Percentiles rank a stretch among this genome's conserved stretches.
Conservation (phyloP, 1,284 basidiomycete species). For the Sporisorium iseilematis-ciliati region DNA sequence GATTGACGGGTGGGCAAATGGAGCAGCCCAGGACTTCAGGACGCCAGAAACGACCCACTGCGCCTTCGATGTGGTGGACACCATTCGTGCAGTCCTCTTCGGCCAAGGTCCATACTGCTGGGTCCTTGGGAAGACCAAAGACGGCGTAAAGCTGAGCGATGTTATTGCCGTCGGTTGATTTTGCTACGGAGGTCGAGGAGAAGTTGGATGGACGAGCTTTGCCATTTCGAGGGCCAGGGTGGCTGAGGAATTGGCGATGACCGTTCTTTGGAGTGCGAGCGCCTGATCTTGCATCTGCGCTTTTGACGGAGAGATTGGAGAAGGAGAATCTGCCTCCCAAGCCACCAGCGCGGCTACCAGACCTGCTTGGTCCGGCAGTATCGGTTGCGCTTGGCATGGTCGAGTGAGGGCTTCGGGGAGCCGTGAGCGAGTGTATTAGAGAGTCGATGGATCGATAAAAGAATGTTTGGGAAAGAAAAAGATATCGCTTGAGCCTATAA, state of each 20-base stretch:
- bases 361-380: constrained; percentile 33
- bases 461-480: no score
- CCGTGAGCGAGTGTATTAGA: neutral
- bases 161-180: constrained; percentile 61
- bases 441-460: no score
- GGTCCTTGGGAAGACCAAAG: constrained; percentile 72
- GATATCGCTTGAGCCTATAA: no score
- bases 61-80: constrained; percentile 85
- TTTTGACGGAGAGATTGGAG: constrained; percentile 48
- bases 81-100: constrained; percentile 88
- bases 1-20: constrained; percentile 71
- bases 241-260: constrained; percentile 29
- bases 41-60: constrained; percentile 91
- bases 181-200: constrained; percentile 23
- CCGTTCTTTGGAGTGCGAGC: constrained; percentile 30
- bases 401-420: neutral
- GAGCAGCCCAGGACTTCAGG: constrained; percentile 79
- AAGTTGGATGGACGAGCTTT: constrained; percentile 24
- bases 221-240: constrained; percentile 13
- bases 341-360: constrained; percentile 24
- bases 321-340: constrained; percentile 44
- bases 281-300: constrained; percentile 23
- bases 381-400: constrained; percentile 13
- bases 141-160: constrained; percentile 73
- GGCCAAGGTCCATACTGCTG: constrained; percentile 82